Base-by-base conservation (phyloP, 768 basidiomycete species). In the Psilocybe cubensis region DNA sequence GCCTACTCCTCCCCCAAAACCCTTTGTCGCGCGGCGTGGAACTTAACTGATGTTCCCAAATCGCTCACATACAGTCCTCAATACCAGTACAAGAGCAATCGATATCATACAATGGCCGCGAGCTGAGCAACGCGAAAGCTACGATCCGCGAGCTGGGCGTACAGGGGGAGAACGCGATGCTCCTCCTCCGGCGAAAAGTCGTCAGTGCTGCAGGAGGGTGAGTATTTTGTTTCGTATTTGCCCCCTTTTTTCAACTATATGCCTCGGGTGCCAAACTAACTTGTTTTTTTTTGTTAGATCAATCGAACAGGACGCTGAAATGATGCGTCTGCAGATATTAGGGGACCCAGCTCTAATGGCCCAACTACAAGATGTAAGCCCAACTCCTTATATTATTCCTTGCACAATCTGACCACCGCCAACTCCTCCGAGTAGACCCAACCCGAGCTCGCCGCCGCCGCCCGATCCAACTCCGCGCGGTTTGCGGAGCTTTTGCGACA, bases 321-420 rank as follows among this genome's bases (percentile, higher is more conserved):
- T 88, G 84, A 92, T 94, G 87, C 83, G 96, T 14, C 74, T 96
- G 23, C 94, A 94, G 63, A 68, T 96, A 14, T 76, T 98, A 11
- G 93, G 95, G 3, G 84, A 98, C 72, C 94, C 94, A 3, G 65
- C 76, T 0, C 73, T 97, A 45, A 89, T 98, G 89, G 70, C 76
- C 12, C 83, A 91, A 68, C 67, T 98, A 18, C 84, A 80, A 57
- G 73, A 82, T 63, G 95, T 92, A 52, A 62, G 83, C 72, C 18
- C 20, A 12, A 50, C 47, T 25, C 27, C 11, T 20, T 38, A 28
- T 7, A 17, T 12, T 35, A 10, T 23, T 4, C 31, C 12, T 47
- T 20, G 5, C 18, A 18, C 27, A 21, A 49, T 18, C 48, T 21
- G 50, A 8, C n/a, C 40, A 52, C 29, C 33, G 25, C 3, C 7